Conservation (phyloP, 1,139 yeast genomes). For the Yamadazyma triangularis region DNA sequence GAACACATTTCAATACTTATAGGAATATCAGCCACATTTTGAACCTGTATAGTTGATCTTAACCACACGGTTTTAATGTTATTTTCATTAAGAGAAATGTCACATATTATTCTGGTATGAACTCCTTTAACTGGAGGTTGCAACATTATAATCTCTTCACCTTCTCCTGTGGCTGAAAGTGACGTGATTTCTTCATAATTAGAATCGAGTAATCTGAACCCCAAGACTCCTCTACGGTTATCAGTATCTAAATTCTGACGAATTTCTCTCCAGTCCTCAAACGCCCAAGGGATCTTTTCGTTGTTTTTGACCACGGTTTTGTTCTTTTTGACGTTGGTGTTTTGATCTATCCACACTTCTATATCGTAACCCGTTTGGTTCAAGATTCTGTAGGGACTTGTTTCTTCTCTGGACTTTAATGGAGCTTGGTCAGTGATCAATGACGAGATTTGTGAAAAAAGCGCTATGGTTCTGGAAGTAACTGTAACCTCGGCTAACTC, state of each 20-base stretch:
- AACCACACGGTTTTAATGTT: constrained; percentile 73
- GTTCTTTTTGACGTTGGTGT: constrained; percentile 10
- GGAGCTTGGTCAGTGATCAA: constrained; percentile 52
- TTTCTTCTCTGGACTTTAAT: constrained; percentile 68
- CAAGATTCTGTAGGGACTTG: constrained; percentile 73
- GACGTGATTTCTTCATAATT: constrained; percentile 49
- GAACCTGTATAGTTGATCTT: constrained; percentile 68
- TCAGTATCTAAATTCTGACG: constrained; percentile 77
- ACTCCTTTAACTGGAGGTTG: constrained; percentile 59
- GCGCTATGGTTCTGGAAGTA: constrained; percentile 76
- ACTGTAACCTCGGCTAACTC: constrained; percentile 75
- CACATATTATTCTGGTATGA: constrained; percentile 73
- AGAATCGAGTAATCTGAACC: constrained; percentile 54
- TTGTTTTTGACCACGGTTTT: constrained; percentile 41
- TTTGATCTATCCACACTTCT: constrained; percentile 68
- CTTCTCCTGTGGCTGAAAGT: constrained; percentile 74
- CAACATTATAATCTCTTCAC: constrained; percentile 71
- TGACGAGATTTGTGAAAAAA: constrained; percentile 63
- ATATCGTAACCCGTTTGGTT: constrained; percentile 85
- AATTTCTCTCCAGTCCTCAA: constrained; percentile 87
- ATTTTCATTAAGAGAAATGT: constrained; percentile 64
- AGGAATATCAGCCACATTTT: constrained; percentile 66
- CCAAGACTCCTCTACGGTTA: constrained; percentile 55
- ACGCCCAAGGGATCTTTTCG: constrained; percentile 73
- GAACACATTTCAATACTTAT: constrained; percentile 38